These are phyloP conservation scores for Penicillium freii DNA, from an alignment of 2,329 filamentous ascomycete genomes.

Conservation along the genomic window DNA sequence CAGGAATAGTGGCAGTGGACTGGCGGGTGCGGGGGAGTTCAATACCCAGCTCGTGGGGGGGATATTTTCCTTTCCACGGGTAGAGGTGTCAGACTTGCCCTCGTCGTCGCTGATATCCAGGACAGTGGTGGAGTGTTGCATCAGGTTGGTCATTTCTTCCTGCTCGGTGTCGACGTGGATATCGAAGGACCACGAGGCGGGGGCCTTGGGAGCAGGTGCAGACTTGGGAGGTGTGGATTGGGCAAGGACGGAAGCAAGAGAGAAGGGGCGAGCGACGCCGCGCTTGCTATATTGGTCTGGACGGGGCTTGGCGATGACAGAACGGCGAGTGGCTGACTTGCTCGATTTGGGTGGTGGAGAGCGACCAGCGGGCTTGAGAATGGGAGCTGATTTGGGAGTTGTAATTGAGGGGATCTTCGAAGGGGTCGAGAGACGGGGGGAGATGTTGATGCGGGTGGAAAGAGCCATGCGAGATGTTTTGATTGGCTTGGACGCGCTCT, in stretches of 20 bases:
- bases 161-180: constrained; percentile 91
- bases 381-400: constrained; percentile 51
- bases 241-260: constrained; percentile 71
- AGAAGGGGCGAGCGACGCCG: constrained; percentile 64
- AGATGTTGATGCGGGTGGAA: constrained; percentile 22
- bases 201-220: constrained; percentile 53
- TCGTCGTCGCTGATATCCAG: constrained; percentile 91
- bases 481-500: constrained; percentile 45
- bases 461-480: constrained; percentile 48
- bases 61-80: constrained; percentile 87
- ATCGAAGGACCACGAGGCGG: constrained; percentile 74
- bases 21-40: constrained; percentile 52
- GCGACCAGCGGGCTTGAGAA: constrained; percentile 72
- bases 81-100: constrained; percentile 54
- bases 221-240: constrained; percentile 54
- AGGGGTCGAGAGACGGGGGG: constrained; percentile 26
- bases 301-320: constrained; percentile 62
- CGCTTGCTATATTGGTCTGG: constrained; percentile 61
- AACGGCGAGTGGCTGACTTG: constrained; percentile 67
- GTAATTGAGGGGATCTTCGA: constrained; percentile 25
- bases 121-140: constrained; percentile 83
- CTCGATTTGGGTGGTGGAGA: constrained; percentile 72
- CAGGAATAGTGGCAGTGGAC: constrained; percentile 17
- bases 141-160: constrained; percentile 85
- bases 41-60: constrained; percentile 65